Base-by-base conservation (phyloP, 2,329 filamentous ascomycete species). In the Didymella segeticola region DNA sequence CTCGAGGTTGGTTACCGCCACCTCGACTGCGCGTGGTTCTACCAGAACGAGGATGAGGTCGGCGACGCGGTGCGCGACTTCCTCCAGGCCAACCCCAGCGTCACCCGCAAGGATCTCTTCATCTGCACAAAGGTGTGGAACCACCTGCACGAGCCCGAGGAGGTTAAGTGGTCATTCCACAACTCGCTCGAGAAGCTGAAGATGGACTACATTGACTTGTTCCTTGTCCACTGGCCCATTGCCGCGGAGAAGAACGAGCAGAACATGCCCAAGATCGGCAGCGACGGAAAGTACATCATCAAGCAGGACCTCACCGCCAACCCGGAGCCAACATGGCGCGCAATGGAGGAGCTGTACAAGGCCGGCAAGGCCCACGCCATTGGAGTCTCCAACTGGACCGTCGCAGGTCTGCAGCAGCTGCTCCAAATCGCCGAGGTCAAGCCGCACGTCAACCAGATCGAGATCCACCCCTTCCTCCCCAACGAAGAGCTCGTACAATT, bases 401-500 rank as follows among this genome's bases (percentile, higher is more conserved):
- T 88, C 43, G 78, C 80, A 19, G 86, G 89, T 66, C 82, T 92
- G 19, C 82, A 91, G 71, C 82, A 89, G 74, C 79, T 91, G 76
- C 86, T 85, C 70, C 70, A 72, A 36, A 88, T 85, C 71, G 87
- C 87, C 4, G 81, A 82, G 43, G 77, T 86, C 23, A 89, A 85
- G 82, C 88, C 88, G 39, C 80, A 85, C 48, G 86, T 89, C 29
- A 90, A 90, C 70, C 89, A 92, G 71, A 84, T 90, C 61, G 87
- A 89, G 83, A 81, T 90, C 45, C 88, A 91, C 69, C 88, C 89
- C 0, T 91, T 88, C 86, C 82, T 82, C 49, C 88, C 90, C 66
- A 86, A 89, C 72, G 79, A 80, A 7, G 79, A 80, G 9, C 79
- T 86, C 37, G 82, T 84, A 30, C 76, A 80, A 37, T 87, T 84